Percentiles rank a stretch among this genome's conserved stretches.
Conservation (phyloP, 1,139 yeast genomes). For the Blastobotrys aristatus region DNA sequence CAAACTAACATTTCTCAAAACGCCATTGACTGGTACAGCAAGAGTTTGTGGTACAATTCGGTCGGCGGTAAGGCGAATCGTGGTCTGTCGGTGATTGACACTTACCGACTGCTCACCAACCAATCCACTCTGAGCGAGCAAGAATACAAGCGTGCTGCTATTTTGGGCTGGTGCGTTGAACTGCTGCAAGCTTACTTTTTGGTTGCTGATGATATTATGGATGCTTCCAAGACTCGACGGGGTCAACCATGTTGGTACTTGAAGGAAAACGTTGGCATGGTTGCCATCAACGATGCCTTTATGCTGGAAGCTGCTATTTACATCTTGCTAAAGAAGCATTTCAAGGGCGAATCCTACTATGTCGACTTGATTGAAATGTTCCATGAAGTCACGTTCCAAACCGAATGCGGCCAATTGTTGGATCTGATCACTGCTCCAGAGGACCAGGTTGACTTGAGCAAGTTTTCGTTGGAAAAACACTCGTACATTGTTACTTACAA, state of each 20-base stretch:
- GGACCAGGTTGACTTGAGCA: conserved; percentile 79
- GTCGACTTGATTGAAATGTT: conserved; percentile 87
- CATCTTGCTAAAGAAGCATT: conserved; percentile 80
- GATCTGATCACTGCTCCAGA: conserved; percentile 98
- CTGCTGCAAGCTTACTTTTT: conserved; percentile 92
- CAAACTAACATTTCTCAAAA: conserved; percentile 79
- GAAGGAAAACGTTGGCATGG: conserved; percentile 68
- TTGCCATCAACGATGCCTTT: conserved; percentile 96
- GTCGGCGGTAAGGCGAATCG: conserved; percentile 97
- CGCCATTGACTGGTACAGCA: conserved; percentile 82
- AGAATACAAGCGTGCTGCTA: conserved; percentile 79
- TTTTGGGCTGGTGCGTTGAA: conserved; percentile 95
- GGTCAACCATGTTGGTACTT: conserved; percentile 99
- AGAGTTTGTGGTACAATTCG: conserved; percentile 74
- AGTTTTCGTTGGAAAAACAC: conserved; percentile 84
- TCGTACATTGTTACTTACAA: conserved; percentile 93
- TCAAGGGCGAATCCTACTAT: conserved; percentile 75
- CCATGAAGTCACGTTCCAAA: conserved; percentile 84
- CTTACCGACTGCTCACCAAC: conserved; percentile 74
- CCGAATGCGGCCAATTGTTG: conserved; percentile 93
- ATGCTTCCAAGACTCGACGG: conserved; percentile 91
- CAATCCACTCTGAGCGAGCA: conserved; percentile 57
- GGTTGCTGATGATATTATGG: conserved; percentile 99
- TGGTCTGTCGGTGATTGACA: conserved; percentile 92
- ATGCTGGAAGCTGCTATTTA: conserved; percentile 96